phyloP scores from a whole-genome alignment of 495 filamentous ascomycete genomes.

The Chaetomium tenue region DNA sequence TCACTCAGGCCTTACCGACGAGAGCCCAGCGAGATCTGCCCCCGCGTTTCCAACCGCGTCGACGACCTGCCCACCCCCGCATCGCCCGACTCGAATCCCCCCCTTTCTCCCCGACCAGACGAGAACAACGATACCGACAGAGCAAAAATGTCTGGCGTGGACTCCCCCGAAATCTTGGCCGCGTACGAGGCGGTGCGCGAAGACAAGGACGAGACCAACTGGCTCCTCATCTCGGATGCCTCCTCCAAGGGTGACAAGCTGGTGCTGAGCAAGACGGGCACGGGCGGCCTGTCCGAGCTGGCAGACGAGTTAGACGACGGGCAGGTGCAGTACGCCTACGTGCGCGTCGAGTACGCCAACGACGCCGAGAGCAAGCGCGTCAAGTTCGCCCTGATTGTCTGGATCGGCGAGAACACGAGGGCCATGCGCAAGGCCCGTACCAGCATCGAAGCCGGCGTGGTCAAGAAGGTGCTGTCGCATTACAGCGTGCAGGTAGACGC shows the following conservation, averaged over 20 bases:
- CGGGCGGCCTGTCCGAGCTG: slow-evolving; percentile 53
- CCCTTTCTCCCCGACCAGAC: neutral
- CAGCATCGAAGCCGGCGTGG: slow-evolving; percentile 55
- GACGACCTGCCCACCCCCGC: neutral
- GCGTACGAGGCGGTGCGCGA: slow-evolving; percentile 54
- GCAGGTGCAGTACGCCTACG: slow-evolving; percentile 58
- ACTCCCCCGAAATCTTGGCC: slow-evolving; percentile 47
- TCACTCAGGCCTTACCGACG: too few relatives aligned
- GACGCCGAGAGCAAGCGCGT: slow-evolving; percentile 58
- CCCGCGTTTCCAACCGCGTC: neutral
- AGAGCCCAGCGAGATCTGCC: neutral
- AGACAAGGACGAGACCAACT: slow-evolving; percentile 56
- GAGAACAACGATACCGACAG: neutral
- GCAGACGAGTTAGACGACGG: slow-evolving; percentile 43
- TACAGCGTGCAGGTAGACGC: slow-evolving; percentile 56
- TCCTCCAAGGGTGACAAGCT: slow-evolving; percentile 48
- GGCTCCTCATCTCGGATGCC: slow-evolving; percentile 57
- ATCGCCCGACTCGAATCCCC: neutral
- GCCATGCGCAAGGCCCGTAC: slow-evolving; percentile 61
- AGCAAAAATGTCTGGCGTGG: slow-evolving; percentile 44
- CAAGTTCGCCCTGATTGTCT: slow-evolving; percentile 58
- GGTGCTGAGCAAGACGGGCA: slow-evolving; percentile 47
- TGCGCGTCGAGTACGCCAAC: slow-evolving; percentile 58
- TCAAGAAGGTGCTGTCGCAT: slow-evolving; percentile 55
- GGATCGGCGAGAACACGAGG: slow-evolving; percentile 55